phyloP scores from a whole-genome alignment of 345 rosid genomes.

The Conringia planisiliqua region DNA sequence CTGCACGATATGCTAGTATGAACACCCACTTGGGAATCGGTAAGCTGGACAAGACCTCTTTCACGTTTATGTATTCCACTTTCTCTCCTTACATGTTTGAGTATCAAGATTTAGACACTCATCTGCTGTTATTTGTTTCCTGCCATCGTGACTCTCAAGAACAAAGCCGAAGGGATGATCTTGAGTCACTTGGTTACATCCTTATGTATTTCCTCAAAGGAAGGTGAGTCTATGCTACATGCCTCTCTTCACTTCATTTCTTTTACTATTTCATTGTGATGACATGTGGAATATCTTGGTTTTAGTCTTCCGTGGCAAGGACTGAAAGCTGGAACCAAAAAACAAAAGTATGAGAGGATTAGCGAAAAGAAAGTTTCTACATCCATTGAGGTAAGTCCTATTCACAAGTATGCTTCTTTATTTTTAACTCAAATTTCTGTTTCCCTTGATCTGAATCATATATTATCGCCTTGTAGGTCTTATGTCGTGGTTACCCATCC shows the following conservation, averaged over 20 bases:
- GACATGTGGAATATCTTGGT: neutral
- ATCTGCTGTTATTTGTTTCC: constrained; percentile 10
- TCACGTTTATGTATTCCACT: neutral
- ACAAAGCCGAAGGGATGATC: constrained; percentile 92
- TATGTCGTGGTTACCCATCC: constrained; percentile 43
- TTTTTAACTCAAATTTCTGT: neutral
- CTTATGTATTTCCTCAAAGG: constrained; percentile 83
- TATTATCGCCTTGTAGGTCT: constrained; percentile 6
- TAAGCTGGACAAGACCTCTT: neutral
- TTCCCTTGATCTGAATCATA: neutral
- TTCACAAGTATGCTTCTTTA: constrained; percentile 1
- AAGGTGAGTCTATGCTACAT: constrained; percentile 37
- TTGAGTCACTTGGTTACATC: constrained; percentile 91
- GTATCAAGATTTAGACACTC: constrained; percentile 14
- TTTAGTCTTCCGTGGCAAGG: constrained; percentile 48
- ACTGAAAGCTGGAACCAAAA: constrained; percentile 40
- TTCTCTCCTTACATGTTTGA: constrained; percentile 1
- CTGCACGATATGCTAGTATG: constrained; percentile 65
- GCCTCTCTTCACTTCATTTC: neutral
- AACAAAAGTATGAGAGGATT: constrained; percentile 44
- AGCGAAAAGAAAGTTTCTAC: constrained; percentile 45
- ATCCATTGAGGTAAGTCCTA: constrained; percentile 35
- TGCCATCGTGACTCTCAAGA: constrained; percentile 32
- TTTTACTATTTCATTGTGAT: constrained; percentile 11
- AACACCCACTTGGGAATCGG: constrained; percentile 69